These are phyloP conservation scores for Flaveria trinervia DNA, from an alignment of 129 eudicot species.

Conservation along the genomic window DNA sequence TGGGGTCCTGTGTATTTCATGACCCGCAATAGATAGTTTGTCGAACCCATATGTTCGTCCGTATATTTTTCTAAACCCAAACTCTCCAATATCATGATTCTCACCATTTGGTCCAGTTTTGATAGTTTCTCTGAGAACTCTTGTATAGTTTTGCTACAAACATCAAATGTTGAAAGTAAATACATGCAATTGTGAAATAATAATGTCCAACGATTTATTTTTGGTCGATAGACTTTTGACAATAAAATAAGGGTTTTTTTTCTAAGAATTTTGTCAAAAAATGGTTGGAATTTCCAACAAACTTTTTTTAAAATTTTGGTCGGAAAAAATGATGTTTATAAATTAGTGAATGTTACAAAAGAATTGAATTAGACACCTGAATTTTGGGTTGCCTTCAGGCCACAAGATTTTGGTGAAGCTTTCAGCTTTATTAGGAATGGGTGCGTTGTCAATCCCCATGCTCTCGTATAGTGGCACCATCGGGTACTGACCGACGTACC, in stretches of 20 bases:
- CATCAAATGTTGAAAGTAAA: background rate
- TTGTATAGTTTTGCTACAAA: slow-evolving; percentile 47
- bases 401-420: slow-evolving; percentile 49
- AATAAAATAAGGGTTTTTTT: no score
- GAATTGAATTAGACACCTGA: slow-evolving; percentile 36
- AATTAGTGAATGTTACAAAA: background rate
- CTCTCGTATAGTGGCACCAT: slow-evolving; percentile 62
- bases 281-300: no score
- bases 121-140: slow-evolving; percentile 48
- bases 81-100: slow-evolving; percentile 67
- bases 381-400: slow-evolving; percentile 60
- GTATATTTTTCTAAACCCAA: slow-evolving; percentile 51
- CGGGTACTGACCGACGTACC: slow-evolving; percentile 64
- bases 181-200: background rate
- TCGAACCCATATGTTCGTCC: slow-evolving; percentile 58
- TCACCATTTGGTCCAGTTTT: slow-evolving; percentile 54
- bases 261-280: no score
- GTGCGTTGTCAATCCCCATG: slow-evolving; percentile 50
- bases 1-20: slow-evolving; percentile 63
- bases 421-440: slow-evolving; percentile 32
- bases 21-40: slow-evolving; percentile 57
- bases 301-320: no score
- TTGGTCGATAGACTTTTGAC: no score
- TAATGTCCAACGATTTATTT: no score
- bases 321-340: no score